A percentile compares a stretch with the other conserved stretches of the same genome.
These are phyloP conservation scores for Rosa chinensis DNA, from an alignment of 306 rosid genomes.

Conservation along the genomic window DNA sequence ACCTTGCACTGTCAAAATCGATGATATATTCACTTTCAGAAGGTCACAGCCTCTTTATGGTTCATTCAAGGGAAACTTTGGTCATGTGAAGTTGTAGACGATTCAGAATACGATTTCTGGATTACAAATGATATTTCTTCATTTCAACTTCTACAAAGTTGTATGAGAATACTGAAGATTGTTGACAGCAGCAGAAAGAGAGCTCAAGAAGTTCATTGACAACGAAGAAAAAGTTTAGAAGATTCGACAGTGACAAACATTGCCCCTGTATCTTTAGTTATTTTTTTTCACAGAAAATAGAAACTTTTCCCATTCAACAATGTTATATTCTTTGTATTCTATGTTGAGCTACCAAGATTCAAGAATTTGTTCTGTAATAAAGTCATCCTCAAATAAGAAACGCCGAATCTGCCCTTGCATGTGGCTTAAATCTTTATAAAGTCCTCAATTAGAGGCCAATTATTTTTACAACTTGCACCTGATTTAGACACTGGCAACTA, in stretches of 20 bases:
- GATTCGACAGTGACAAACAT: not conserved
- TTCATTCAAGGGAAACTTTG: slow-evolving; percentile 72
- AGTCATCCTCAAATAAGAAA: not conserved
- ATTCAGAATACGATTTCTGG: not conserved
- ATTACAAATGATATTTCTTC: slow-evolving; percentile 1
- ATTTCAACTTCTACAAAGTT: not conserved
- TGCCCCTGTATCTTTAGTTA: not conserved
- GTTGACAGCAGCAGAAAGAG: not conserved
- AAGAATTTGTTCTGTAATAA: not conserved
- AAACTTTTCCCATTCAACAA: not conserved
- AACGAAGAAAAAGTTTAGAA: not conserved
- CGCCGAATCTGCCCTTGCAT: not conserved
- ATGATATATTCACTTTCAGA: slow-evolving; percentile 70
- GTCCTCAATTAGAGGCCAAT: too few species aligned
- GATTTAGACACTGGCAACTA: not conserved
- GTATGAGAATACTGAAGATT: not conserved
- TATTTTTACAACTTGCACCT: not conserved
- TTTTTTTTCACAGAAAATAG: not conserved
- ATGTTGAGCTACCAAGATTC: not conserved
- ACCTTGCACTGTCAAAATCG: slow-evolving; percentile 48
- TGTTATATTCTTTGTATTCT: not conserved
- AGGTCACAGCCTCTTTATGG: slow-evolving; percentile 81
- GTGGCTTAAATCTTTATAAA: not conserved
- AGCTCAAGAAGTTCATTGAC: not conserved
- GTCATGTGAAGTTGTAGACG: slow-evolving; percentile 67